Conservation (phyloP, 2,329 filamentous ascomycete species). For the Canariomyces notabilis region DNA sequence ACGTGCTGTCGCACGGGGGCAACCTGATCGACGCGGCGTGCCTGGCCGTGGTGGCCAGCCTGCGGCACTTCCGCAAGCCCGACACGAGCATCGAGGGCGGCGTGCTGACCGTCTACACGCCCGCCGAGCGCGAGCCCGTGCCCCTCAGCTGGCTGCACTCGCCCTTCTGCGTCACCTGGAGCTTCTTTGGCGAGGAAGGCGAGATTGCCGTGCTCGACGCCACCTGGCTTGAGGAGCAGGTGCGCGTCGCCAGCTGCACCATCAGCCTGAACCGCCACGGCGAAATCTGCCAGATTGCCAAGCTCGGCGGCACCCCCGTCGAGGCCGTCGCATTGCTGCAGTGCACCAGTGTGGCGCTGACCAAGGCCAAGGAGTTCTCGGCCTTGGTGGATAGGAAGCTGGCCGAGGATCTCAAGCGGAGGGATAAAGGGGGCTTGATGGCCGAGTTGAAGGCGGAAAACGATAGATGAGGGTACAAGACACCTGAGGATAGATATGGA, state of each 20-base stretch:
- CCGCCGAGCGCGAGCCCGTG: conserved; percentile 83
- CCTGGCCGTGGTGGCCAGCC: conserved; percentile 77
- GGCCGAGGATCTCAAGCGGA: conserved; percentile 70
- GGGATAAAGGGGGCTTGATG: conserved; percentile 72
- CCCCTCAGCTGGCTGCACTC: conserved; percentile 87
- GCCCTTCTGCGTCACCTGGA: conserved; percentile 87
- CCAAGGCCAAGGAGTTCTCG: conserved; percentile 76
- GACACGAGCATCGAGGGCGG: conserved; percentile 85
- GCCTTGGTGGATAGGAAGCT: conserved; percentile 67
- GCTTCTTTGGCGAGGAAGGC: conserved; percentile 70
- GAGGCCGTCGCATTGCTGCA: conserved; percentile 74
- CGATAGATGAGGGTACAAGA: conserved; percentile 53
- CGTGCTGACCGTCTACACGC: conserved; percentile 74
- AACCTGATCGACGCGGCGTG: conserved; percentile 83
- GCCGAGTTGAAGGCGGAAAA: conserved; percentile 80
- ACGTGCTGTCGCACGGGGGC: conserved; percentile 86
- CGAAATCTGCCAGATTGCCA: conserved; percentile 86
- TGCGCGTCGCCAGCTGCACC: conserved; percentile 67
- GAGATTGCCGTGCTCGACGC: conserved; percentile 69
- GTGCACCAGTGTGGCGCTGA: conserved; percentile 68
- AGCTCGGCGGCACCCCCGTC: conserved; percentile 77
- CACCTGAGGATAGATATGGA: no score
- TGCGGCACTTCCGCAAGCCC: conserved; percentile 86
- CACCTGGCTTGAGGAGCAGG: conserved; percentile 68
- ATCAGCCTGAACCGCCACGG: conserved; percentile 85